These are phyloP conservation scores for Bidens hawaiensis DNA, from an alignment of 140 eudicot species.

Conservation along the genomic window DNA sequence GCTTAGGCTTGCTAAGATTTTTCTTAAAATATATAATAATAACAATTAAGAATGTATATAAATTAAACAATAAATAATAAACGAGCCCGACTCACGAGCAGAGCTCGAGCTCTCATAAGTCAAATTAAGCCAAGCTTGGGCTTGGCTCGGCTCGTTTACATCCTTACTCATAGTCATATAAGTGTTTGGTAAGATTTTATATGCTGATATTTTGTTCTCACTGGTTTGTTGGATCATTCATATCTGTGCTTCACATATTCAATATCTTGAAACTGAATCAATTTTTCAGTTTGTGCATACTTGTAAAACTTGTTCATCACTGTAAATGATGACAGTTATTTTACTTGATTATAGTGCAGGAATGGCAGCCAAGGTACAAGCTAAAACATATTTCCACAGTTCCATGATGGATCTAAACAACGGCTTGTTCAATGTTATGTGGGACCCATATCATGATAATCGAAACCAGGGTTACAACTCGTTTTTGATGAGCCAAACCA, in stretches of 20 bases:
- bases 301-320: too few species aligned
- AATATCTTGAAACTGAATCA: not conserved
- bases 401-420: constrained; percentile 43
- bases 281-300: too few species aligned
- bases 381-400: constrained; percentile 42
- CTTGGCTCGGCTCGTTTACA: too few species aligned
- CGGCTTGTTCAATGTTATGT: constrained; percentile 35
- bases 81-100: too few species aligned
- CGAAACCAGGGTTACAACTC: constrained; percentile 29
- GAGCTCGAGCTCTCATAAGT: too few species aligned
- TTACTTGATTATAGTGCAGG: constrained; percentile 36
- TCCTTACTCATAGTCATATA: too few species aligned
- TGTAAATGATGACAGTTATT: not conserved
- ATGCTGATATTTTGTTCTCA: constrained; percentile 3
- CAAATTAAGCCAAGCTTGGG: too few species aligned
- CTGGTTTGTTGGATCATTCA: not conserved
- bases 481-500: constrained; percentile 25
- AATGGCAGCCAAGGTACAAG: constrained; percentile 71
- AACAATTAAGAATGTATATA: too few species aligned
- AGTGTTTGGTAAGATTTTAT: constrained; percentile 22
- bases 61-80: too few species aligned
- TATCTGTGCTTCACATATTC: not conserved
- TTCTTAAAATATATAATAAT: too few species aligned
- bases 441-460: constrained; percentile 44
- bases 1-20: too few species aligned